phyloP scores from a whole-genome alignment of 2,329 filamentous ascomycete species.

The Mycosphaerella arachidis region DNA sequence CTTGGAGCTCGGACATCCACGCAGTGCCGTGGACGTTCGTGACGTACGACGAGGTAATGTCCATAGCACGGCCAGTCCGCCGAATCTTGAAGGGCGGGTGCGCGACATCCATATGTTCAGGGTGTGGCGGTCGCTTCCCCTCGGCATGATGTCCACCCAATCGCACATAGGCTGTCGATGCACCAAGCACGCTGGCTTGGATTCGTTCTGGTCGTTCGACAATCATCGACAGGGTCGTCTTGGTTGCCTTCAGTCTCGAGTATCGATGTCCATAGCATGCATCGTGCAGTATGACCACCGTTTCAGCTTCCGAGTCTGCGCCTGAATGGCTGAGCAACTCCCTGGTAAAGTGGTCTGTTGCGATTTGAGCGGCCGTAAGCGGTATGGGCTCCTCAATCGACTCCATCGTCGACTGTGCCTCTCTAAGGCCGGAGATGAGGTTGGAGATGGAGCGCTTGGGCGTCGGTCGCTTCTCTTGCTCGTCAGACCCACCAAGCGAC shows the following conservation, averaged over 20 bases:
- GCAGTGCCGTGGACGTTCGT: constrained; percentile 85
- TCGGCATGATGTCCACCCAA: constrained; percentile 75
- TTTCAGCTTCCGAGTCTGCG: constrained; percentile 47
- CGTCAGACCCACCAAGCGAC: constrained; percentile 24
- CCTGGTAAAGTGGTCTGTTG: constrained; percentile 58
- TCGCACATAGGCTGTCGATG: constrained; percentile 85
- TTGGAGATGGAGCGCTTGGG: constrained; percentile 34
- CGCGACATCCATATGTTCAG: constrained; percentile 53
- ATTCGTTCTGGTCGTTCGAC: constrained; percentile 92
- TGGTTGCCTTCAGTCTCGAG: constrained; percentile 73
- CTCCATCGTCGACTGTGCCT: constrained; percentile 33
- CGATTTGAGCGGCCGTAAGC: constrained; percentile 29
- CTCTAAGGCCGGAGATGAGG: constrained; percentile 30
- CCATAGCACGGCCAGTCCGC: constrained; percentile 68
- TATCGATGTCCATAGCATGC: constrained; percentile 92
- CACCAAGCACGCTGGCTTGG: constrained; percentile 73
- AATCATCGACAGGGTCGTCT: constrained; percentile 68
- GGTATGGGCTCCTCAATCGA: constrained; percentile 30
- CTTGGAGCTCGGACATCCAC: constrained; percentile 89
- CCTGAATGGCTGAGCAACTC: constrained; percentile 64
- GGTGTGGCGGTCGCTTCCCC: constrained; percentile 63
- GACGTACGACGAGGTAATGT: constrained; percentile 70
- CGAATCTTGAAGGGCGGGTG: constrained; percentile 71
- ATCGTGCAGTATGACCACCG: constrained; percentile 84
- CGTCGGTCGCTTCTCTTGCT: constrained; percentile 25